These are phyloP conservation scores for Colletotrichum chlorophyti DNA, from an alignment of 2,329 filamentous ascomycete species.

Conservation along the genomic window DNA sequence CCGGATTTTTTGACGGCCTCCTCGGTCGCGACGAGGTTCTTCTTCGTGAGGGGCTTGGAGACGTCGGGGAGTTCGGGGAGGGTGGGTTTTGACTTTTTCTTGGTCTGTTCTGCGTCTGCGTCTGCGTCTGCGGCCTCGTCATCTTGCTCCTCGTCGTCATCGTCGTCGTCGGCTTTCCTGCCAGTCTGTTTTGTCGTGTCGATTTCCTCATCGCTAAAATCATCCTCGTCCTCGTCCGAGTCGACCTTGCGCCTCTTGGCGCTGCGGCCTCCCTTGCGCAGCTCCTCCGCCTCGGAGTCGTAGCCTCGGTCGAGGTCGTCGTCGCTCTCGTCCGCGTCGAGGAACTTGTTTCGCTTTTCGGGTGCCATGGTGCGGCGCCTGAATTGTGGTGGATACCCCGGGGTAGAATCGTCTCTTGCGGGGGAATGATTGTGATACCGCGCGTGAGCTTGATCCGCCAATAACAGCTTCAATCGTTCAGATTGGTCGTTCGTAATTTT, in stretches of 20 bases:
- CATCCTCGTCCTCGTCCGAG: conserved; percentile 47
- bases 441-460: neutral
- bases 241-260: conserved; percentile 70
- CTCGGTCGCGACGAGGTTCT: conserved; percentile 71
- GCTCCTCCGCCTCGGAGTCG: conserved; percentile 70
- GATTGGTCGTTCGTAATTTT: too few relatives aligned
- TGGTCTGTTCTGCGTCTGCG: conserved; percentile 31
- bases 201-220: conserved; percentile 45
- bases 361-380: conserved; percentile 60
- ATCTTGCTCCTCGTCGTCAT: conserved; percentile 37
- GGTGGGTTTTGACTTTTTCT: conserved; percentile 35
- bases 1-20: conserved; percentile 75
- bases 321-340: conserved; percentile 66
- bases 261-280: conserved; percentile 68
- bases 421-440: too few relatives aligned
- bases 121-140: conserved; percentile 9
- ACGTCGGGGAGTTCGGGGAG: conserved; percentile 50
- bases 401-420: too few relatives aligned
- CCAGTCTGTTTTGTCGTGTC: conserved; percentile 39
- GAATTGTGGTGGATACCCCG: too few relatives aligned
- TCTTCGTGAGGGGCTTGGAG: conserved; percentile 65
- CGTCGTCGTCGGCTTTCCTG: conserved; percentile 38
- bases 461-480: too few relatives aligned
- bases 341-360: conserved; percentile 76
- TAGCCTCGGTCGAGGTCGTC: conserved; percentile 66